A percentile compares a stretch with the other conserved stretches of the same genome.
Conservation (phyloP, 495 filamentous ascomycete genomes). For the Podospora didyma region DNA sequence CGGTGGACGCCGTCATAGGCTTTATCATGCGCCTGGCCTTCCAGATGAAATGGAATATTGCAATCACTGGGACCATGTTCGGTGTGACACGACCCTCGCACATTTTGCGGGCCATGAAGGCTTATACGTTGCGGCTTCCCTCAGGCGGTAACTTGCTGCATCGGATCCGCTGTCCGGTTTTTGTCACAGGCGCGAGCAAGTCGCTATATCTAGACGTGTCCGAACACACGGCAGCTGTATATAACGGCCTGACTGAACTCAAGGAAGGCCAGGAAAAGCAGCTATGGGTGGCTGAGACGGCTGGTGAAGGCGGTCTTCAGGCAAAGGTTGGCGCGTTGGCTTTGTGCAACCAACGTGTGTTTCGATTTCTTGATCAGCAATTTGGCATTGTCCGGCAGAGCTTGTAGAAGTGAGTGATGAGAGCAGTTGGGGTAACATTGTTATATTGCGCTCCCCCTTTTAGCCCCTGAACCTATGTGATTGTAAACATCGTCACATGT, state of each 20-base stretch:
- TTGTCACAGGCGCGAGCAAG: constrained; percentile 22
- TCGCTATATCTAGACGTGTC: constrained; percentile 10
- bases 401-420: background rate
- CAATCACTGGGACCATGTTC: constrained; percentile 16
- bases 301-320: constrained; percentile 17
- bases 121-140: constrained; percentile 12
- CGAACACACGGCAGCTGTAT: constrained; percentile 1
- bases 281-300: constrained; percentile 19
- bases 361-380: constrained; percentile 3
- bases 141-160: background rate
- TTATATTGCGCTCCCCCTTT: too few relatives aligned
- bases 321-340: constrained; percentile 24
- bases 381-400: background rate
- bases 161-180: constrained; percentile 21
- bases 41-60: constrained; percentile 35
- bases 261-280: constrained; percentile 15
- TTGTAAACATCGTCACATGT: too few relatives aligned
- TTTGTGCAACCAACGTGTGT: background rate
- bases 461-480: too few relatives aligned
- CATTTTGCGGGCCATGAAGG: constrained; percentile 19
- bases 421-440: background rate
- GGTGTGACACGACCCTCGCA: constrained; percentile 18
- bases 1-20: constrained; percentile 13
- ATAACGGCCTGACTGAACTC: constrained; percentile 1
- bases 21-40: constrained; percentile 16